Evolutionary conservation across 495 filamentous ascomycete genomes (phyloP).

Genomic region (Neurospora intermedia): DNA sequence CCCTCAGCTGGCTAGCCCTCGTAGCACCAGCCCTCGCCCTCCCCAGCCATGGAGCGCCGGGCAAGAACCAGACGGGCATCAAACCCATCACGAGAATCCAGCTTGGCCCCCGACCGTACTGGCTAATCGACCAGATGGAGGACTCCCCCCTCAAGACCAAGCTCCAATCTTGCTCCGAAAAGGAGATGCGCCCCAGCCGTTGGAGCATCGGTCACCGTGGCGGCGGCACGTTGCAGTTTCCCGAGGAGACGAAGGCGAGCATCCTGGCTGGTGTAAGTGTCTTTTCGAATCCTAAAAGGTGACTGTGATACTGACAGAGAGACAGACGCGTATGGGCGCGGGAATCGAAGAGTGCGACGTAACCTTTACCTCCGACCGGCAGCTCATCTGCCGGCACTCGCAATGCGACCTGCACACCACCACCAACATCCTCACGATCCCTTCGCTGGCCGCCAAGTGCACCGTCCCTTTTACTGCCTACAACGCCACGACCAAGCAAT

Average conservation of each 20-base stretch:
- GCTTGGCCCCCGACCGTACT: slow-evolving; percentile 49
- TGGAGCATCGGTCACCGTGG: slow-evolving; percentile 51
- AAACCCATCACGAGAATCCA: slow-evolving; percentile 28
- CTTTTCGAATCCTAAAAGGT: too few relatives aligned
- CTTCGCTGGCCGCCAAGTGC: slow-evolving; percentile 50
- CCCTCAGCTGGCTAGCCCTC: background rate
- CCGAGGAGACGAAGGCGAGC: slow-evolving; percentile 46
- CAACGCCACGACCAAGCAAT: slow-evolving; percentile 20
- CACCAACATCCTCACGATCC: slow-evolving; percentile 47
- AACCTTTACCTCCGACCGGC: slow-evolving; percentile 46
- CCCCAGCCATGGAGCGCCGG: slow-evolving; percentile 5
- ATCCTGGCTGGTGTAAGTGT: slow-evolving; percentile 34
- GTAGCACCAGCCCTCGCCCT: slow-evolving; percentile 12
- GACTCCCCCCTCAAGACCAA: slow-evolving; percentile 43
- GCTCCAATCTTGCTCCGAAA: slow-evolving; percentile 43
- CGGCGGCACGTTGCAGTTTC: slow-evolving; percentile 46
- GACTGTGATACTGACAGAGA: background rate
- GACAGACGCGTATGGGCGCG: slow-evolving; percentile 45
- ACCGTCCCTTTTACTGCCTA: slow-evolving; percentile 44
- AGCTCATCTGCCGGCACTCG: slow-evolving; percentile 53
- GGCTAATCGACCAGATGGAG: slow-evolving; percentile 49
- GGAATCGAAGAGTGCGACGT: slow-evolving; percentile 57
- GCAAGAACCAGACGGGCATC: slow-evolving; percentile 9
- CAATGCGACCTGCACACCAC: slow-evolving; percentile 56
- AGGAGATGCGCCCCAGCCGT: slow-evolving; percentile 23